phyloP scores from a whole-genome alignment of 2,329 filamentous ascomycete genomes.

The Talaromyces sp. region DNA sequence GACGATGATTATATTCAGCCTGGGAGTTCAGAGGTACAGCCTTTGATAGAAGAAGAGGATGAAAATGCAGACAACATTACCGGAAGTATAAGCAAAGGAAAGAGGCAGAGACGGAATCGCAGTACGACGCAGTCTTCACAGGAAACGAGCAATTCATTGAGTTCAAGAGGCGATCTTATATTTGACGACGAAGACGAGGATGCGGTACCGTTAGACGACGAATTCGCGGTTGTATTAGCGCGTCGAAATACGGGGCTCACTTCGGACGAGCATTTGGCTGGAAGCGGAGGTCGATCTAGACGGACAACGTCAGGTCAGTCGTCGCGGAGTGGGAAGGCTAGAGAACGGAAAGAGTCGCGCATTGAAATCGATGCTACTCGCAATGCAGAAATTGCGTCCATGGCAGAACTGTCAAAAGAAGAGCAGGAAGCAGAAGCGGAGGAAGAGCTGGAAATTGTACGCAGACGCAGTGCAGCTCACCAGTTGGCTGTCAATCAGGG shows the following conservation, averaged over 20 bases:
- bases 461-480: conserved; percentile 54
- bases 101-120: conserved; percentile 53
- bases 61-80: conserved; percentile 42
- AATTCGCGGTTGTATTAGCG: conserved; percentile 80
- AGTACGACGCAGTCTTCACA: conserved; percentile 78
- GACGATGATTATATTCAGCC: conserved; percentile 50
- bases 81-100: not conserved
- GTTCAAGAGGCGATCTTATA: conserved; percentile 85
- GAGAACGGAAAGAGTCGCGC: conserved; percentile 31
- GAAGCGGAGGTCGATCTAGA: conserved; percentile 55
- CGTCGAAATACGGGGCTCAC: conserved; percentile 59
- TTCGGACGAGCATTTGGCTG: conserved; percentile 62
- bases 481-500: conserved; percentile 55
- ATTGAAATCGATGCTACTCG: conserved; percentile 30
- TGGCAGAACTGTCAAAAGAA: conserved; percentile 56
- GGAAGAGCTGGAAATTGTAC: conserved; percentile 55
- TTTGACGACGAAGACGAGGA: conserved; percentile 93
- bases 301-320: conserved; percentile 42
- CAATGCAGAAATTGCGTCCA: conserved; percentile 42
- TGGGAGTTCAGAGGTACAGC: conserved; percentile 40
- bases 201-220: conserved; percentile 86
- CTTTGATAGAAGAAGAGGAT: conserved; percentile 64
- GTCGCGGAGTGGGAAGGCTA: conserved; percentile 41
- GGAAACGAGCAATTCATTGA: conserved; percentile 78
- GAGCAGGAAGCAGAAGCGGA: conserved; percentile 53